These are phyloP conservation scores for Camelina sativa DNA, from an alignment of 345 rosid species.

Conservation along the genomic window DNA sequence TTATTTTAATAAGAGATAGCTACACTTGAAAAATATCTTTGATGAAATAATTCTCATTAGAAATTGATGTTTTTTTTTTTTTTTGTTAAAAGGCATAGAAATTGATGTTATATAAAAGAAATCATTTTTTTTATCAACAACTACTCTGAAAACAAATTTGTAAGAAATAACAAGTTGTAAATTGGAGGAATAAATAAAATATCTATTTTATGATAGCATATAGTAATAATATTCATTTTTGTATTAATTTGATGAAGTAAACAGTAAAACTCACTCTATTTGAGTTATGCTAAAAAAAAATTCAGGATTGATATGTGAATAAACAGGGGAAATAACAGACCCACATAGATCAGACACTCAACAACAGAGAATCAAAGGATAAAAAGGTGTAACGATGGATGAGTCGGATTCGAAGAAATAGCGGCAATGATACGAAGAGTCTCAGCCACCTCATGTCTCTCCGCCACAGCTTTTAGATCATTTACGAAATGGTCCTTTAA, in stretches of 20 bases:
- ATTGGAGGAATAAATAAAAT: too few species aligned
- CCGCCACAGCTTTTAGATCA: constrained; percentile 47
- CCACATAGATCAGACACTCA: neutral
- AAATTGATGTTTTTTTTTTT: too few species aligned
- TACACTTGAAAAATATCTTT: too few species aligned
- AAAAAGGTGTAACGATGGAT: constrained; percentile 6
- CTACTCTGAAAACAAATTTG: too few species aligned
- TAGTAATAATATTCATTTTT: too few species aligned
- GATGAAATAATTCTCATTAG: too few species aligned
- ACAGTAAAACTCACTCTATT: neutral
- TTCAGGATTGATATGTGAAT: neutral
- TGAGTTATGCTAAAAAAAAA: neutral
- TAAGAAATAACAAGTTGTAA: too few species aligned
- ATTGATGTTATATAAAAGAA: too few species aligned
- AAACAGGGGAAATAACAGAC: neutral
- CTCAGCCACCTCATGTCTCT: constrained; percentile 45
- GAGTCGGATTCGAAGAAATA: neutral
- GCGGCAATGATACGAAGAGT: constrained; percentile 51
- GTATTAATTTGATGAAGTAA: neutral
- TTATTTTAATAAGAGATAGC: too few species aligned
- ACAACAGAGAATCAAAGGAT: neutral
- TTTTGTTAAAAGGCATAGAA: too few species aligned
- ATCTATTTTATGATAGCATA: too few species aligned
- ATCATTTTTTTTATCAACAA: too few species aligned
- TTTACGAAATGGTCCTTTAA: constrained; percentile 57